These are phyloP conservation scores for Tulasnella sp. DNA, from an alignment of 768 basidiomycete genomes.

Conservation along the genomic window DNA sequence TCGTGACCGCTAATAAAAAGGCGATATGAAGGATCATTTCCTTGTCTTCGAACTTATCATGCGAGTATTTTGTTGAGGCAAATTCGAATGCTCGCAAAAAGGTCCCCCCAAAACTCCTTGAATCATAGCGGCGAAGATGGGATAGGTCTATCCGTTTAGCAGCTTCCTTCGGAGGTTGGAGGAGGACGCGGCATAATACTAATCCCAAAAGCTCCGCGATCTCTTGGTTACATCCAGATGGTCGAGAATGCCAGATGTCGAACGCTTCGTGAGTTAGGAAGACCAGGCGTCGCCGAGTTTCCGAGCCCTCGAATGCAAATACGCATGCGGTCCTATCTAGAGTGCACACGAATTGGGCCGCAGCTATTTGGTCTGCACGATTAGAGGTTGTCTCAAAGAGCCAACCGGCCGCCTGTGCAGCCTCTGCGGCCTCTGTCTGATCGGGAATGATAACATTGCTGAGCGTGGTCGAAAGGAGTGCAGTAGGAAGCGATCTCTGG, in stretches of 20 bases:
- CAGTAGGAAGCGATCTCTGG: too few species aligned
- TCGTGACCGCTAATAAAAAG: not conserved
- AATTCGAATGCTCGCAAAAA: too few species aligned
- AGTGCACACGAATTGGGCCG: not conserved
- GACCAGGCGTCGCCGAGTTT: too few species aligned
- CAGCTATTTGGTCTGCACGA: not conserved
- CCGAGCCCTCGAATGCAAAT: not conserved
- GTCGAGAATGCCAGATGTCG: not conserved
- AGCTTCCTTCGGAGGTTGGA: too few species aligned
- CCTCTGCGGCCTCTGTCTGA: not conserved
- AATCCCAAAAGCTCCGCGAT: not conserved
- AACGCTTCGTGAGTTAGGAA: not conserved
- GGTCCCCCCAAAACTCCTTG: not conserved
- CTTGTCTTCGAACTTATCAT: not conserved
- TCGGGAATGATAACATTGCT: not conserved
- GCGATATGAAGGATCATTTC: not conserved
- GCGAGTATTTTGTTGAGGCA: not conserved
- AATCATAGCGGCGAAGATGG: not conserved
- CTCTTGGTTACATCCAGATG: not conserved
- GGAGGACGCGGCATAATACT: not conserved
- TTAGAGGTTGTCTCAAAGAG: not conserved
- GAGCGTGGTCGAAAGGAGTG: too few species aligned
- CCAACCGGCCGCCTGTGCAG: not conserved
- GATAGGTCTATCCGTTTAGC: not conserved
- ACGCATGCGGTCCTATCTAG: too few species aligned